phyloP scores from a whole-genome alignment of 768 basidiomycete genomes.

The Goffeauzyma gilvescens region DNA sequence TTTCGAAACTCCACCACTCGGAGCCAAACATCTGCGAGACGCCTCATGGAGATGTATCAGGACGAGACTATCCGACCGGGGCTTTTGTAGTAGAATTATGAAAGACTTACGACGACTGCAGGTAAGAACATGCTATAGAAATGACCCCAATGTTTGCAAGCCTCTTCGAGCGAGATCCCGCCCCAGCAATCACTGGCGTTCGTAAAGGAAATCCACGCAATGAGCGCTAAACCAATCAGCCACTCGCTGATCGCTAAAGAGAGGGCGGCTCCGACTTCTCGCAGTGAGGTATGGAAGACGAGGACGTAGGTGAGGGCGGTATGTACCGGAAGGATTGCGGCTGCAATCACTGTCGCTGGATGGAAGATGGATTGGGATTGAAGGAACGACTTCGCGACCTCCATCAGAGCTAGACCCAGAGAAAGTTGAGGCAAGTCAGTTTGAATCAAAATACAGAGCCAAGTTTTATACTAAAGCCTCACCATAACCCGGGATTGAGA shows the following conservation, averaged over 20 bases:
- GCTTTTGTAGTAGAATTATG: too few species aligned
- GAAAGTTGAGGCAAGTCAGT: conserved; percentile 7
- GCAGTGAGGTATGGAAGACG: conserved; percentile 47
- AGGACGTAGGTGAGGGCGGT: conserved; percentile 42
- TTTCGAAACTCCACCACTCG: conserved; percentile 70
- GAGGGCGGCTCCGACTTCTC: conserved; percentile 47
- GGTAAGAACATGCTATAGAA: too few species aligned
- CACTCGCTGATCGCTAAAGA: conserved; percentile 54
- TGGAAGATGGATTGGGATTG: conserved; percentile 48
- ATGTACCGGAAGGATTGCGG: conserved; percentile 50
- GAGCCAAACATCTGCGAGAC: conserved; percentile 45
- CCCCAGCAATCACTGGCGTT: conserved; percentile 35
- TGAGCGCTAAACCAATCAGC: conserved; percentile 45
- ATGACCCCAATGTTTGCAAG: too few species aligned
- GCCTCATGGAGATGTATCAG: too few species aligned
- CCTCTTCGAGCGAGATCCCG: too few species aligned
- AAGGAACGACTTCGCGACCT: conserved; percentile 1
- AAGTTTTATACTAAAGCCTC: conserved; percentile 66
- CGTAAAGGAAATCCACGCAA: conserved; percentile 40
- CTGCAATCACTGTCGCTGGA: conserved; percentile 46
- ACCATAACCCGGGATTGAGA: conserved; percentile 54
- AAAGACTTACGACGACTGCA: too few species aligned
- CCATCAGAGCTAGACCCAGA: conserved; percentile 1
- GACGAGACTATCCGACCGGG: background rate
- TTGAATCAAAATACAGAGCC: conserved; percentile 62